Percentiles rank a stretch among this genome's conserved stretches.
Conservation (phyloP, 352 stramenopile species). For the Globisporangium recalcitrans region DNA sequence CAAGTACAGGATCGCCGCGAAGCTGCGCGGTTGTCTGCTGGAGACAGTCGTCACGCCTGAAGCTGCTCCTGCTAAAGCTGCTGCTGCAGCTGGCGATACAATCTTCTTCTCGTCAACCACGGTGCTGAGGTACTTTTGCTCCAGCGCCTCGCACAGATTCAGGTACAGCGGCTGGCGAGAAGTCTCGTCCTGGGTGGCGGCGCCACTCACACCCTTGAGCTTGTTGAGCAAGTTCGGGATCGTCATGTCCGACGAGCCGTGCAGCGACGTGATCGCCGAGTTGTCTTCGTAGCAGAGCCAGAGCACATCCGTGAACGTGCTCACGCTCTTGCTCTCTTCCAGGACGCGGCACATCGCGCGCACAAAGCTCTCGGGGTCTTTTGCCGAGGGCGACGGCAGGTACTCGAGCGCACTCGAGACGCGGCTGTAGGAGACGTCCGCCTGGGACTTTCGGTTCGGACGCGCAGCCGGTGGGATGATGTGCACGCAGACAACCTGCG, state of each 20-base stretch:
- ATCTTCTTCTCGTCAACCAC: neutral
- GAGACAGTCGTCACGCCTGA: neutral
- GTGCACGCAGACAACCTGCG: conserved; percentile 58
- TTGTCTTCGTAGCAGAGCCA: conserved; percentile 82
- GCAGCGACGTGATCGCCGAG: conserved; percentile 41
- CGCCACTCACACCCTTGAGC: conserved; percentile 27
- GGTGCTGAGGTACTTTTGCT: conserved; percentile 26
- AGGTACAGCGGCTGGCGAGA: conserved; percentile 54
- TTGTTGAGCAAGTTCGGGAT: conserved; percentile 58
- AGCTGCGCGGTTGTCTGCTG: neutral
- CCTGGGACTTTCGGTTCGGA: conserved; percentile 76
- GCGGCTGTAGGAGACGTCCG: conserved; percentile 79
- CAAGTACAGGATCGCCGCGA: conserved; percentile 30
- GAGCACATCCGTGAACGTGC: conserved; percentile 66
- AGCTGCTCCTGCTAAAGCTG: too few species aligned
- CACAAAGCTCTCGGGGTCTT: conserved; percentile 34
- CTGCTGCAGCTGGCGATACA: neutral
- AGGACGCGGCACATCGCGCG: conserved; percentile 47
- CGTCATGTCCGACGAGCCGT: conserved; percentile 39
- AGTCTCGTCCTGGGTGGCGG: conserved; percentile 14
- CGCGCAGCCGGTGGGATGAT: conserved; percentile 73
- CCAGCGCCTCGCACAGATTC: conserved; percentile 51
- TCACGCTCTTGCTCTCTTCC: conserved; percentile 45
- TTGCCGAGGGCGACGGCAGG: conserved; percentile 52
- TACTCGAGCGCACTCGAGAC: conserved; percentile 72